Conservation (phyloP, 2,329 filamentous ascomycete genomes). For the Mycocentrospora acerina region DNA sequence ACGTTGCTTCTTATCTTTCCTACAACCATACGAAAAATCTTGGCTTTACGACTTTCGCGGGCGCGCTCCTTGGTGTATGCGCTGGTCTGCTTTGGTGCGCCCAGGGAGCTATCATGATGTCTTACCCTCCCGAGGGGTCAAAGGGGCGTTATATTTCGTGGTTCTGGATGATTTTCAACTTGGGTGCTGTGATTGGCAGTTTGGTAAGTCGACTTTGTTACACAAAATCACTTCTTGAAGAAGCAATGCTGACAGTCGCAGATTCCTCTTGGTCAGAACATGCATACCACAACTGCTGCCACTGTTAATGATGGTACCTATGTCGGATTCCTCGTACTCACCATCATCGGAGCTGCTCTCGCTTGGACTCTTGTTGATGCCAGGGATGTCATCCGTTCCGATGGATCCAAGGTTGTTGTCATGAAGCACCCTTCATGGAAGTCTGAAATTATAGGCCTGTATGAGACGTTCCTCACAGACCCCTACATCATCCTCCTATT, state of each 20-base stretch:
- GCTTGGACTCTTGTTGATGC: constrained; percentile 72
- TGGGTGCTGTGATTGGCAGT: constrained; percentile 84
- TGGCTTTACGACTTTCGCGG: constrained; percentile 75
- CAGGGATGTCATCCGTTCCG: constrained; percentile 69
- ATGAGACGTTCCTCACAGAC: constrained; percentile 69
- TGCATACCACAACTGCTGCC: constrained; percentile 55
- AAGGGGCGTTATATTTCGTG: constrained; percentile 88
- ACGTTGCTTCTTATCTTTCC: constrained; percentile 68
- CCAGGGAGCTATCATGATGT: constrained; percentile 86
- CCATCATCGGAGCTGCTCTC: constrained; percentile 69
- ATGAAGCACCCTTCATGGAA: constrained; percentile 91
- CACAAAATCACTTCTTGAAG: neutral
- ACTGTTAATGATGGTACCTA: constrained; percentile 78
- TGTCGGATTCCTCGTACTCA: constrained; percentile 83
- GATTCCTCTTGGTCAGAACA: constrained; percentile 74
- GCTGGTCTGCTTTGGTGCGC: constrained; percentile 81
- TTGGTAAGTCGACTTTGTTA: constrained; percentile 54
- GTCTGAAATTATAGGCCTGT: constrained; percentile 75
- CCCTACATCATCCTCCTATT: constrained; percentile 75
- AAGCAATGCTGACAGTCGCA: constrained; percentile 27
- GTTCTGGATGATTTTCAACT: constrained; percentile 96
- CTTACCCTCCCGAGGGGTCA: constrained; percentile 75
- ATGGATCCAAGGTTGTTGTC: constrained; percentile 77
- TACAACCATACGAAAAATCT: constrained; percentile 68
- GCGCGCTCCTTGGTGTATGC: constrained; percentile 74